A percentile compares a stretch with the other conserved stretches of the same genome.
These are phyloP conservation scores for Babesia sp. DNA, from an alignment of 169 alveolate species.

Conservation along the genomic window DNA sequence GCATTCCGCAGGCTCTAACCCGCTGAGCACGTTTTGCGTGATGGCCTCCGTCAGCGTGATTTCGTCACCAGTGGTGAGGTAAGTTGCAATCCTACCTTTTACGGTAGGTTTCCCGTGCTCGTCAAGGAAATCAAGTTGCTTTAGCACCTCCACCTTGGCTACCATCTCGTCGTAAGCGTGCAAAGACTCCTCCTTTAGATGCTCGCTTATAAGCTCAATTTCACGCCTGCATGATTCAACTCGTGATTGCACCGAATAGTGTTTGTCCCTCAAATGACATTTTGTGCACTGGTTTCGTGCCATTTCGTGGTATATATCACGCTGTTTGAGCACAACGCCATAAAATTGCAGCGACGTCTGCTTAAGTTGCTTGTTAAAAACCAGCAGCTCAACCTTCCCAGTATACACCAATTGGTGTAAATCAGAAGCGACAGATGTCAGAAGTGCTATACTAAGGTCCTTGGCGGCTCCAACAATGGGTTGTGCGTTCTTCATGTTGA, in stretches of 20 bases:
- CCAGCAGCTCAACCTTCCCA: slow-evolving; percentile 69
- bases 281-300: slow-evolving; percentile 66
- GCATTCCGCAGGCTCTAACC: slow-evolving; percentile 75
- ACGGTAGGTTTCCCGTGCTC: slow-evolving; percentile 78
- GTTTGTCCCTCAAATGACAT: slow-evolving; percentile 77
- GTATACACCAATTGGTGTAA: slow-evolving; percentile 64
- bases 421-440: slow-evolving; percentile 64
- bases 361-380: slow-evolving; percentile 71
- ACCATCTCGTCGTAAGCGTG: slow-evolving; percentile 80
- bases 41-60: slow-evolving; percentile 81
- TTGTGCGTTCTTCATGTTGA: slow-evolving; percentile 21
- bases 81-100: slow-evolving; percentile 85
- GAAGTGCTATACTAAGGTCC: slow-evolving; percentile 46
- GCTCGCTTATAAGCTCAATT: slow-evolving; percentile 69
- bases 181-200: slow-evolving; percentile 80
- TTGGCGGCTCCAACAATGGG: neutral
- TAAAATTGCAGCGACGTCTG: slow-evolving; percentile 70
- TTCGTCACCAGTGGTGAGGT: slow-evolving; percentile 83
- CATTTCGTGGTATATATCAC: slow-evolving; percentile 70
- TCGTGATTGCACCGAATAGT: slow-evolving; percentile 65
- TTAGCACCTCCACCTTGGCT: slow-evolving; percentile 77
- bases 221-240: slow-evolving; percentile 63
- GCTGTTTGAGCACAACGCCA: slow-evolving; percentile 69
- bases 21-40: slow-evolving; percentile 68
- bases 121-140: slow-evolving; percentile 80